Conservation (phyloP, 352 stramenopile genomes). For the Phytophthora syringae region DNA sequence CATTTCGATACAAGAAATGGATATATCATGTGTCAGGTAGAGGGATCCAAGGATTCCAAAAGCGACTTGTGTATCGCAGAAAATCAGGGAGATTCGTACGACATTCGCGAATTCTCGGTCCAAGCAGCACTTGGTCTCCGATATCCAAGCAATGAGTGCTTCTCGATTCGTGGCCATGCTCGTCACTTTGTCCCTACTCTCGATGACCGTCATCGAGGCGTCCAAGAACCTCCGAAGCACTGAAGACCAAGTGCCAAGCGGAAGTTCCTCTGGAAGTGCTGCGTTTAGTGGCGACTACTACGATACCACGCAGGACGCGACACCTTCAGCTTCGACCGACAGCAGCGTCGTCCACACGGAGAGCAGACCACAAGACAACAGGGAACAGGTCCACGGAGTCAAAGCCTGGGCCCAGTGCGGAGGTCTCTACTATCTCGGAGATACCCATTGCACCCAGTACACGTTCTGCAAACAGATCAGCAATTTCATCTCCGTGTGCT, state of each 20-base stretch:
- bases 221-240: constrained; percentile 21
- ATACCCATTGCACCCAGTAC: constrained; percentile 29
- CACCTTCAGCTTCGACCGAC: constrained; percentile 4
- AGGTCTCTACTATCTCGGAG: constrained; percentile 35
- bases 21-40: constrained; percentile 1
- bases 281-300: constrained; percentile 1
- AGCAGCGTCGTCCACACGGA: constrained; percentile 3
- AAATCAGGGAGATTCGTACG: constrained; percentile 17
- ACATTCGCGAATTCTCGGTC: constrained; percentile 28
- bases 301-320: constrained; percentile 24
- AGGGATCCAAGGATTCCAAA: constrained; percentile 10
- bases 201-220: background rate
- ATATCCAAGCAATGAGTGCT: constrained; percentile 11
- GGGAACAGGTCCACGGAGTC: constrained; percentile 13
- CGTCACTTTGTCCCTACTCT: constrained; percentile 8
- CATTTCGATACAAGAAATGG: background rate
- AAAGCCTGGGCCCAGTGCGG: constrained; percentile 37
- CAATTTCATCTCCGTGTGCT: constrained; percentile 42
- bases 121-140: constrained; percentile 10
- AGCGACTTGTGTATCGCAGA: constrained; percentile 14
- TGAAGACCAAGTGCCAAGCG: constrained; percentile 1
- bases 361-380: constrained; percentile 8
- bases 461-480: constrained; percentile 41
- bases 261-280: constrained; percentile 1
- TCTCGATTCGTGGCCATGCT: constrained; percentile 15